Base-by-base conservation (phyloP, 1,284 basidiomycete species). In the Trametes polyzona region DNA sequence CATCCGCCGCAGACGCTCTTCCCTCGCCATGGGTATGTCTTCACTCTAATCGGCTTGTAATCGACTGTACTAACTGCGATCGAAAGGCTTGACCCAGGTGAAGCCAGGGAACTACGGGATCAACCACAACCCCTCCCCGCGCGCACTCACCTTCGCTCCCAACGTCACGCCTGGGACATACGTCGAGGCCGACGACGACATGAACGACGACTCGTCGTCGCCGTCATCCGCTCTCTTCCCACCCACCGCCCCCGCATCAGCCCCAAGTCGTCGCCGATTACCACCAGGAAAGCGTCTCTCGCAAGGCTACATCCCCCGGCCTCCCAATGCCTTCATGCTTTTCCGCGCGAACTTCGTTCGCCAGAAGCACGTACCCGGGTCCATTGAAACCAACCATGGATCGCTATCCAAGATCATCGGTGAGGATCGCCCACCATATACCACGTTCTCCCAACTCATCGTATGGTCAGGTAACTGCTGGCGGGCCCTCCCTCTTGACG, bases 281-380 rank as follows among this genome's bases (percentile, higher is more conserved):
- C 80, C 83, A 0, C 77, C 79, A 0, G 79, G 84, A 41, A 88
- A 87, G 72, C 78, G 84, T 37, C 79, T 79, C 52, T 84, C 83
- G 11, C 80, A 84, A 40, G 75, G 76, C 39, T 88, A 96, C 70
- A 91, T 96, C 64, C 93, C 94, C 10, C 83, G 95, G 1, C 94
- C 95, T 0, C 88, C 93, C 1, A 96, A 96, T 67, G 93, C 94
- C 0, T 96, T 96, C 79, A 96, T 96, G 83, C 83, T 96, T 61
- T 96, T 95, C 78, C 84, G 95, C 26, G 91, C 92, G 29, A 89
- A 95, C 68, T 94, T 95, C 58, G 91, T 95, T 17, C 77, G 87
- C 29, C 85, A 87, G 64, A 86, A 89, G 61, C 84, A 93, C 61
- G 88, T 95, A 24, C 92, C 93, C 0, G 86, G 90, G 0, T 84